These are phyloP conservation scores for Marchantia paleacea DNA, from an alignment of 225 moss, liverwort and hornwort genomes.

Conservation along the genomic window DNA sequence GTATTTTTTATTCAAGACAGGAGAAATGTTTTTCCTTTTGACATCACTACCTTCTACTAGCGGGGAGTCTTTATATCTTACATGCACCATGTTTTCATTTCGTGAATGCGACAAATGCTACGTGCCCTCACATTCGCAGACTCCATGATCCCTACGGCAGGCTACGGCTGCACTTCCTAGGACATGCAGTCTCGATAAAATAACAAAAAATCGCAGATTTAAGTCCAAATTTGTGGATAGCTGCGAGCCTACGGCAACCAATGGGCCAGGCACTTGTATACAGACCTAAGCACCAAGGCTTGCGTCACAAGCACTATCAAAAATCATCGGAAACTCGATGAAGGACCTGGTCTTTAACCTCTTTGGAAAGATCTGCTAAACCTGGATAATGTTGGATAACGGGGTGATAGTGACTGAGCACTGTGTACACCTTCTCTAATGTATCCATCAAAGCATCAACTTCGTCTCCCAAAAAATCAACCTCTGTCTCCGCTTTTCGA, in stretches of 20 bases:
- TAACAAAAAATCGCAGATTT: background rate
- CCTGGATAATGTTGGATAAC: conserved; percentile 70
- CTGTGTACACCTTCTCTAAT: conserved; percentile 67
- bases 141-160: background rate
- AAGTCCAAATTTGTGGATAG: background rate
- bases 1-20: too few relatives aligned
- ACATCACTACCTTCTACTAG: background rate
- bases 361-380: conserved; percentile 1
- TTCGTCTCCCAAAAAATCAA: conserved; percentile 90
- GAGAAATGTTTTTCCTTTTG: too few relatives aligned
- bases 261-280: background rate
- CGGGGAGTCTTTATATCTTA: background rate
- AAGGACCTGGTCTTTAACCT: background rate
- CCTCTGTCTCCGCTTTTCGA: conserved; percentile 77
- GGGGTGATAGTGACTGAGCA: conserved; percentile 61
- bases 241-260: background rate
- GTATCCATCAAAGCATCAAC: conserved; percentile 70
- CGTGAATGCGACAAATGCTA: background rate
- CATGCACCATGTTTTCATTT: background rate
- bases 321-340: background rate
- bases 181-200: background rate
- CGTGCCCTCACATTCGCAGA: background rate
- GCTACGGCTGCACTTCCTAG: background rate
- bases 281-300: background rate
- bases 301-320: too few relatives aligned